A percentile compares a stretch with the other conserved stretches of the same genome.
Evolutionary conservation across 768 basidiomycete species (phyloP).

Genomic region (Macrolepiota dolichaula): DNA sequence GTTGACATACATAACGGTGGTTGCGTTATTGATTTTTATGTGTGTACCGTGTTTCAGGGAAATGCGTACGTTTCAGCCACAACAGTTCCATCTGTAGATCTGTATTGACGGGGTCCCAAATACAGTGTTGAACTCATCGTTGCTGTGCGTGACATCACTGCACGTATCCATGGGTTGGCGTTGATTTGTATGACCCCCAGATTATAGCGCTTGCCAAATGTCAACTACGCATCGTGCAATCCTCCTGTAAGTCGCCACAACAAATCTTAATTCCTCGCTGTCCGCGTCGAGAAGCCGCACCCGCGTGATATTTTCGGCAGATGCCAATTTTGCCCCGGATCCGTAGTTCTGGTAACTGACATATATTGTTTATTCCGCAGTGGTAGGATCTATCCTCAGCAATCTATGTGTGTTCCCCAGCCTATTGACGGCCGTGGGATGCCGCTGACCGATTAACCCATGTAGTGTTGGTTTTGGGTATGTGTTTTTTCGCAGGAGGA

Average conservation of each 20-base stretch:
- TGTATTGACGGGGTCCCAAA: constrained; percentile 3
- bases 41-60: constrained; percentile 31
- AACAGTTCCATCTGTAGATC: neutral
- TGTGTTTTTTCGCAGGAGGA: constrained; percentile 90
- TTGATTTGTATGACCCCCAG: constrained; percentile 22
- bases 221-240: constrained; percentile 74
- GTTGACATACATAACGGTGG: neutral
- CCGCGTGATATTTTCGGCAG: neutral
- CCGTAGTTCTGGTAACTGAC: constrained; percentile 12
- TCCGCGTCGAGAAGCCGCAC: neutral
- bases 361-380: constrained; percentile 34
- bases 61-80: constrained; percentile 37
- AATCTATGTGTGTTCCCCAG: constrained; percentile 60
- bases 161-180: neutral
- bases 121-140: constrained; percentile 69
- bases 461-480: constrained; percentile 76
- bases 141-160: constrained; percentile 47
- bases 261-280: constrained; percentile 13
- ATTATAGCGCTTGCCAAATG: constrained; percentile 49
- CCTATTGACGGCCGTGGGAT: neutral
- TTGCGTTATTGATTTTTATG: neutral
- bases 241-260: constrained; percentile 64
- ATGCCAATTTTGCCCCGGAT: neutral
- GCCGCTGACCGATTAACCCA: neutral
- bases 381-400: constrained; percentile 84